Conservation (phyloP, 441 rosid species). For the Populus hybrid region DNA sequence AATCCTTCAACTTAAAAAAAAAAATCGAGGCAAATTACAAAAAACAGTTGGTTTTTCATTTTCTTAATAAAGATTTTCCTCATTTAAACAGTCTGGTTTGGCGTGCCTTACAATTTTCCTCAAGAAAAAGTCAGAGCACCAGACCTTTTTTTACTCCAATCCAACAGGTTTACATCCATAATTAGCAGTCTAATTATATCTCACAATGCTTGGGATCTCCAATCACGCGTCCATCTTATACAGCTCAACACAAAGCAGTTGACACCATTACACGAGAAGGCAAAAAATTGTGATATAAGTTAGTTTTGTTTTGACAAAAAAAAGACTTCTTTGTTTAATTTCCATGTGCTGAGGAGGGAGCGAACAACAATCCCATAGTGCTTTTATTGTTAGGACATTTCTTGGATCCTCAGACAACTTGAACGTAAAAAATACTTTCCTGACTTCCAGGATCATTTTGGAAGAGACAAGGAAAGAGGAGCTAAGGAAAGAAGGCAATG, state of each 20-base stretch:
- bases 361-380: neutral
- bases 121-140: slow-evolving; percentile 42
- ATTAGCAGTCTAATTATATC: slow-evolving; percentile 23
- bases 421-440: neutral
- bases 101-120: neutral
- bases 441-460: slow-evolving; percentile 2
- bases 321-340: slow-evolving; percentile 34
- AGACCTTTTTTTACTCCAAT: slow-evolving; percentile 53
- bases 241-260: slow-evolving; percentile 14
- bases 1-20: too few species aligned
- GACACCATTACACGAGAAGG: slow-evolving; percentile 28
- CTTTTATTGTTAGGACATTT: slow-evolving; percentile 14
- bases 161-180: slow-evolving; percentile 31
- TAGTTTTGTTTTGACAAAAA: slow-evolving; percentile 32
- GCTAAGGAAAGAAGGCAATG: slow-evolving; percentile 27
- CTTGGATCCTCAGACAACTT: slow-evolving; percentile 28
- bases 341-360: slow-evolving; percentile 37
- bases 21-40: too few species aligned
- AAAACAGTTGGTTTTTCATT: neutral
- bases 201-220: slow-evolving; percentile 41
- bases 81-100: neutral
- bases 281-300: slow-evolving; percentile 27
- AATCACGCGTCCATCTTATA: slow-evolving; percentile 38
- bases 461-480: neutral
- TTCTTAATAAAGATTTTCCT: neutral